A percentile compares a stretch with the other conserved stretches of the same genome.
phyloP scores from a whole-genome alignment of 805 yeast species.

The Groenewaldozyma salmanticensis region DNA sequence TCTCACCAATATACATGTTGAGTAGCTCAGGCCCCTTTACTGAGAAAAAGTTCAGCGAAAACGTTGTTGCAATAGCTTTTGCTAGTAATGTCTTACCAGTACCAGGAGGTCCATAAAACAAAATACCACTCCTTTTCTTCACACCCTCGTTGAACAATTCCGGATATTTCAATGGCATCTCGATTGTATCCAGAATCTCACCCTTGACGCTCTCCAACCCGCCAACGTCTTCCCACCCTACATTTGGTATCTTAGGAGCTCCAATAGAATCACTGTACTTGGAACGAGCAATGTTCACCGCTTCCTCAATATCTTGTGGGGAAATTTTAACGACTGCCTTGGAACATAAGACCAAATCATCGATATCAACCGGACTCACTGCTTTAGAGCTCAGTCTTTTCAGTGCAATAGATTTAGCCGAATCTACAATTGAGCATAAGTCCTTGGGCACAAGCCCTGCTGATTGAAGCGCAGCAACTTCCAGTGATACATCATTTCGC shows the following conservation, averaged over 20 bases:
- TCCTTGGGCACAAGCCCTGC: slow-evolving; percentile 91
- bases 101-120: slow-evolving; percentile 98
- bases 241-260: slow-evolving; percentile 92
- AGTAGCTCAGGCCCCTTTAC: slow-evolving; percentile 95
- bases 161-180: slow-evolving; percentile 90
- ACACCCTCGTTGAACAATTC: slow-evolving; percentile 80
- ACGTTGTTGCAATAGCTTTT: slow-evolving; percentile 94
- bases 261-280: slow-evolving; percentile 92
- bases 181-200: slow-evolving; percentile 91
- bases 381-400: slow-evolving; percentile 23
- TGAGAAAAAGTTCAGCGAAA: slow-evolving; percentile 86
- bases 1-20: slow-evolving; percentile 97
- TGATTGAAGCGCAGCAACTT: slow-evolving; percentile 65
- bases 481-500: slow-evolving; percentile 44
- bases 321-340: slow-evolving; percentile 46
- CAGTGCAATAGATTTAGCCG: slow-evolving; percentile 50
- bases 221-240: slow-evolving; percentile 95
- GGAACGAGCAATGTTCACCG: slow-evolving; percentile 73
- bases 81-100: slow-evolving; percentile 95
- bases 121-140: slow-evolving; percentile 86
- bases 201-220: slow-evolving; percentile 85
- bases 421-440: slow-evolving; percentile 56
- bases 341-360: slow-evolving; percentile 35
- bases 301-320: slow-evolving; percentile 54
- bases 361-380: slow-evolving; percentile 20